Evolutionary conservation across 768 basidiomycete species (phyloP).

Genomic region (Termitomyces bulborhizus): DNA sequence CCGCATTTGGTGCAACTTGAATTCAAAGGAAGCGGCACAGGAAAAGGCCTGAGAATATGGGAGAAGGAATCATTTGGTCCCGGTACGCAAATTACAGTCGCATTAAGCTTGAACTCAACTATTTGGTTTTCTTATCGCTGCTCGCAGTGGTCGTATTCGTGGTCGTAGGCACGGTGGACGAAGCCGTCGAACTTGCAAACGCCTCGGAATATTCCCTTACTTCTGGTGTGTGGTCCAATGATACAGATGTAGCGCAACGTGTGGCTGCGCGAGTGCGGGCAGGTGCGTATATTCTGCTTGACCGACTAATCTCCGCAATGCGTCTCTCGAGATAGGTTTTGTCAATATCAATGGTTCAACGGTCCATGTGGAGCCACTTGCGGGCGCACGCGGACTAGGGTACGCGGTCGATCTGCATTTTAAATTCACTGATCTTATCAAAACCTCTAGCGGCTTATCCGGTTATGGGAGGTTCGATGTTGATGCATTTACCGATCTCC

Average conservation of each 20-base stretch:
- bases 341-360: constrained; percentile 52
- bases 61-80: constrained; percentile 59
- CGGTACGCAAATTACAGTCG: constrained; percentile 22
- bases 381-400: constrained; percentile 40
- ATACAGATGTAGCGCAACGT: constrained; percentile 35
- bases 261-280: constrained; percentile 43
- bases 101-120: background rate
- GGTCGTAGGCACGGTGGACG: constrained; percentile 40
- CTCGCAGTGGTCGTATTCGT: constrained; percentile 35
- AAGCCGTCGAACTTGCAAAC: constrained; percentile 53
- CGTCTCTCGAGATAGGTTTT: constrained; percentile 29
- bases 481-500: constrained; percentile 42
- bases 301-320: background rate
- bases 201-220: constrained; percentile 44
- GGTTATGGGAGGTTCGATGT: constrained; percentile 51
- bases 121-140: background rate
- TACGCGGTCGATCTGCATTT: constrained; percentile 19
- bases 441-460: constrained; percentile 28
- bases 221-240: constrained; percentile 46
- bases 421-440: background rate
- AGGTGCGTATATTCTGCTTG: constrained; percentile 23
- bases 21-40: constrained; percentile 30
- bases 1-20: constrained; percentile 40
- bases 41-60: constrained; percentile 42
- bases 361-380: constrained; percentile 34